Evolutionary conservation across 2,329 filamentous ascomycete genomes (phyloP).

Genomic region (Xylaria hypoxylon): DNA sequence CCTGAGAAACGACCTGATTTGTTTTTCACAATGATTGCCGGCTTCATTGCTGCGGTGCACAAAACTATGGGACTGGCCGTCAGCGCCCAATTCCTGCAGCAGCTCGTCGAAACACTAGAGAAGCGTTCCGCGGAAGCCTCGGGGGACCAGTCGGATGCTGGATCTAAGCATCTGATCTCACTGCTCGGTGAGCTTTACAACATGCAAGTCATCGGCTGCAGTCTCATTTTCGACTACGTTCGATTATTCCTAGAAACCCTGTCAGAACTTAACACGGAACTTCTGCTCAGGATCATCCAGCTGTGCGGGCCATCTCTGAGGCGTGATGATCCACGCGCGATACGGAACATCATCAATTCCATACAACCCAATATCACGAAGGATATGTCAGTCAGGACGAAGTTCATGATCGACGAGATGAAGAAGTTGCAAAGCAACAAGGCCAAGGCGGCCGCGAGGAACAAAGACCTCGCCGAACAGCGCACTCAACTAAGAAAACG

Average conservation of each 20-base stretch:
- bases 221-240: conserved; percentile 91
- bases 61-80: conserved; percentile 90
- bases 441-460: conserved; percentile 78
- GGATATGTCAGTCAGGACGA: conserved; percentile 86
- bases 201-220: conserved; percentile 86
- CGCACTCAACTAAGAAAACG: conserved; percentile 90
- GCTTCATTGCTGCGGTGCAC: conserved; percentile 89
- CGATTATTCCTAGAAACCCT: conserved; percentile 79
- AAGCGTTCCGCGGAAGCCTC: conserved; percentile 66
- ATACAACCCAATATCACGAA: conserved; percentile 79
- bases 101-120: conserved; percentile 80
- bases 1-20: conserved; percentile 84
- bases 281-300: conserved; percentile 85
- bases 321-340: conserved; percentile 85
- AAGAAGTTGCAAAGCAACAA: conserved; percentile 95
- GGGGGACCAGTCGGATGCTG: conserved; percentile 50
- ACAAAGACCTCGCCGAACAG: conserved; percentile 82
- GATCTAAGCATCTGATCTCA: conserved; percentile 72
- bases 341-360: conserved; percentile 88
- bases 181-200: conserved; percentile 90
- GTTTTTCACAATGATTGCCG: conserved; percentile 89
- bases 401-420: conserved; percentile 98
- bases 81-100: conserved; percentile 85
- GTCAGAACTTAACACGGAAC: conserved; percentile 87
- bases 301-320: conserved; percentile 85